phyloP scores from a whole-genome alignment of 192 early-diverging fungal species.

The Coemansia erecta region DNA sequence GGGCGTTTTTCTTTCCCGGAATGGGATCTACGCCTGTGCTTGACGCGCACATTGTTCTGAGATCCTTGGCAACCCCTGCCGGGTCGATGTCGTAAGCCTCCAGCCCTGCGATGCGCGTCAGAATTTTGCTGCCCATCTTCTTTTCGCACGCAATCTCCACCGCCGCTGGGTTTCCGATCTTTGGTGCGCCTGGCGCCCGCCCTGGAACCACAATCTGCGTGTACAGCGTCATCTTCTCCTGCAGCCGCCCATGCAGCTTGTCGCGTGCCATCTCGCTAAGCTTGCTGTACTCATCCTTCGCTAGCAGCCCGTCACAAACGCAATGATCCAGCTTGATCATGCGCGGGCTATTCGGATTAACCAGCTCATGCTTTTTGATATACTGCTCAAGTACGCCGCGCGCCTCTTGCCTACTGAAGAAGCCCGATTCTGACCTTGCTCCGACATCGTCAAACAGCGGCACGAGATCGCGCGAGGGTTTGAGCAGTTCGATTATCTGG shows the following conservation, averaged over 20 bases:
- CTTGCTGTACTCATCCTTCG: constrained; percentile 65
- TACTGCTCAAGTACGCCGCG: constrained; percentile 62
- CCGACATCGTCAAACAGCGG: constrained; percentile 58
- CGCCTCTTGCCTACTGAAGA: constrained; percentile 62
- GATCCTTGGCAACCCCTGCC: constrained; percentile 34
- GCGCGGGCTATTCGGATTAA: constrained; percentile 58
- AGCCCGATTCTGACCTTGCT: constrained; percentile 50
- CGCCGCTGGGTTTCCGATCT: constrained; percentile 26
- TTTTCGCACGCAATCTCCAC: constrained; percentile 44
- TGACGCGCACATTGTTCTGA: constrained; percentile 39
- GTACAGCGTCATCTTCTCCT: constrained; percentile 49
- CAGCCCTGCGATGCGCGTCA: constrained; percentile 42
- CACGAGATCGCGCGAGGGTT: constrained; percentile 49
- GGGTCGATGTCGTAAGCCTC: constrained; percentile 44
- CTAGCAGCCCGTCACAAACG: constrained; percentile 64
- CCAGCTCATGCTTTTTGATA: constrained; percentile 59
- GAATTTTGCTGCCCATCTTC: constrained; percentile 49
- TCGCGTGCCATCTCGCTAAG: constrained; percentile 58
- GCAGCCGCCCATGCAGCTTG: constrained; percentile 51
- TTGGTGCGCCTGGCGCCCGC: constrained; percentile 5
- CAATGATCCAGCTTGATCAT: constrained; percentile 65
- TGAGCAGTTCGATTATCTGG: constrained; percentile 55
- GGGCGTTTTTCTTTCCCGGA: constrained; percentile 31
- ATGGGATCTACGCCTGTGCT: constrained; percentile 42
- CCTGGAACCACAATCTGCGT: constrained; percentile 33